A percentile compares a stretch with the other conserved stretches of the same genome.
phyloP scores from a whole-genome alignment of 208 protist species.

The Lotmaria passim region DNA sequence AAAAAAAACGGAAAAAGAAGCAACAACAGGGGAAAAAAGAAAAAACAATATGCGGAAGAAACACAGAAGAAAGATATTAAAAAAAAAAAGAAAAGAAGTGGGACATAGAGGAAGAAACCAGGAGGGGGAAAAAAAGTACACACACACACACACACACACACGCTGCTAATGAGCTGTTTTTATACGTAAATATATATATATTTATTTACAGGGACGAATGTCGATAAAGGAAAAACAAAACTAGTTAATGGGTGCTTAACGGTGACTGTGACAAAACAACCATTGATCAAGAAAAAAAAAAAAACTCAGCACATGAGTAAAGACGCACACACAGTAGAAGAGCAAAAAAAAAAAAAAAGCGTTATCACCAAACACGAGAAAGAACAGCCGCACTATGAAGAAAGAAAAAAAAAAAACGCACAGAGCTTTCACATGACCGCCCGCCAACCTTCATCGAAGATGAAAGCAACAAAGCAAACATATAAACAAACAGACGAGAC shows the following conservation, averaged over 20 bases:
- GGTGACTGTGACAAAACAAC: too few relatives aligned
- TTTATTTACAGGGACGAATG: not conserved
- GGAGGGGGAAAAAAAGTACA: not conserved
- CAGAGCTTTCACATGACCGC: not conserved
- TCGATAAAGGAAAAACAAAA: conserved; percentile 11
- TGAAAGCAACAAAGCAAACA: too few relatives aligned
- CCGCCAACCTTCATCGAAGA: too few relatives aligned
- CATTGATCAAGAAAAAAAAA: too few relatives aligned
- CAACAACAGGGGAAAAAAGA: not conserved
- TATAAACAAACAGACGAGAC: too few relatives aligned
- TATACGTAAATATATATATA: conserved; percentile 34
- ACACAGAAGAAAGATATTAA: not conserved
- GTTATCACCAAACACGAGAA: too few relatives aligned
- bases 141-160: conserved; percentile 14
- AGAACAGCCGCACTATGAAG: too few relatives aligned
- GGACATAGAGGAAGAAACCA: not conserved
- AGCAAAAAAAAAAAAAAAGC: not conserved
- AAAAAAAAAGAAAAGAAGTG: conserved; percentile 8
- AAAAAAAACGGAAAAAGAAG: conserved; percentile 2
- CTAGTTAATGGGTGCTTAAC: too few relatives aligned
- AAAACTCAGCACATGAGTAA: too few relatives aligned
- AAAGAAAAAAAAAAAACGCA: too few relatives aligned
- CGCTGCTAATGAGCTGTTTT: not conserved
- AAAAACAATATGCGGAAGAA: conserved; percentile 10
- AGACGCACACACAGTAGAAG: not conserved